Base-by-base conservation (phyloP, 148 eudicot genomes). In the Heliamphora exappendiculata region DNA sequence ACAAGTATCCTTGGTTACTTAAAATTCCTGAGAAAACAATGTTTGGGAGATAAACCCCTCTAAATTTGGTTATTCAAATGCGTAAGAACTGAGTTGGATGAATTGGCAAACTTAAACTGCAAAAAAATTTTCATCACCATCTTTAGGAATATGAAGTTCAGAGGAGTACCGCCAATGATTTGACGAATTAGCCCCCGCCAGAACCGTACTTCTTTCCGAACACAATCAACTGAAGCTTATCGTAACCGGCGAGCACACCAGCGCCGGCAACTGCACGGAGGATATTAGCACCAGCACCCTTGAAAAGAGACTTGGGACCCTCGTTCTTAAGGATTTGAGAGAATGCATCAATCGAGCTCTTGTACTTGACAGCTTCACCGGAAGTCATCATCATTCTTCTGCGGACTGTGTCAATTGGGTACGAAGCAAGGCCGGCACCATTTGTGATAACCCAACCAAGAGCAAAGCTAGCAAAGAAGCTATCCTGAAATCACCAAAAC, bases 371-470 rank as follows among this genome's bases (percentile, higher is more conserved):
- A 2, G 89, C 89, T 53, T 87, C 86, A 66, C 89, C 89, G 0
- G 89, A 87, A 24, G 89, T 87, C 89, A 87, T 85, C 89, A 87
- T 87, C 90, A 87, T 87, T 85, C 90, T 87, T 85, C 90, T 85
- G 9, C 90, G 84, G 24, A 87, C 90, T 0, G 88, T 87, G 66
- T 87, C 88, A 28, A 87, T 82, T 37, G 90, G 88, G 80, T 87
- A 85, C 0, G 90, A 87, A 31, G 90, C 88, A 57, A 87, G 86
- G n/a, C 90, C 87, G 41, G 90, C 90, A 31, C 83, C 86, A 39
- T 82, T 87, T 75, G 89, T 87, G 67, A 85, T 84, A n/a, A 87
- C 75, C 87, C 89, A 87, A 37, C 89, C 89, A 65, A 87, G 87
- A 29, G 84, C 84, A 79, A 87, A 87, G 66, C 89, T 87, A 33